Evolutionary conservation across 164 flowering plant genomes (phyloP).

Genomic region (Nelumbo lutea): DNA sequence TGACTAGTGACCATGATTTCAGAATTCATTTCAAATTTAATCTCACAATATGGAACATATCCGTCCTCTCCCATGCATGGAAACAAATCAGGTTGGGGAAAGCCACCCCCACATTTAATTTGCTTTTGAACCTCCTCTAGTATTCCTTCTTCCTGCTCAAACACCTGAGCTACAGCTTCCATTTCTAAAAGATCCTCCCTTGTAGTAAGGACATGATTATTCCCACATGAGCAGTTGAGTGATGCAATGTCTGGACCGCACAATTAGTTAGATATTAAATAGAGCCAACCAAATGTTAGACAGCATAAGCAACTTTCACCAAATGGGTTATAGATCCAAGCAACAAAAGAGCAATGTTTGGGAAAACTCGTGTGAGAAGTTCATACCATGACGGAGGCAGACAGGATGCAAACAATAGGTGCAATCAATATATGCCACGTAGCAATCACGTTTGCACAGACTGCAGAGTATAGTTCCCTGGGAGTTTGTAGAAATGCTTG

Average conservation of each 20-base stretch:
- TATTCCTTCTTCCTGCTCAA: constrained; percentile 64
- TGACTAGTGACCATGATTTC: constrained; percentile 6
- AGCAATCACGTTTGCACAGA: constrained; percentile 92
- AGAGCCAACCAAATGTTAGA: not conserved
- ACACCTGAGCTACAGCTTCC: constrained; percentile 74
- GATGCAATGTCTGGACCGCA: constrained; percentile 41
- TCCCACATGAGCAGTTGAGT: constrained; percentile 55
- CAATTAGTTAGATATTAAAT: not conserved
- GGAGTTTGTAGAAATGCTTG: constrained; percentile 30
- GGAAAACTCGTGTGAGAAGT: not conserved
- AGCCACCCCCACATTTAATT: constrained; percentile 28
- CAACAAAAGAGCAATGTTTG: not conserved
- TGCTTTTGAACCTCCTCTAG: constrained; percentile 36
- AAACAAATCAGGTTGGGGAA: constrained; percentile 28
- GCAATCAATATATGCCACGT: constrained; percentile 72
- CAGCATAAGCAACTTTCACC: too few relatives aligned
- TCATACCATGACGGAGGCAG: constrained; percentile 91
- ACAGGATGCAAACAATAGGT: constrained; percentile 61
- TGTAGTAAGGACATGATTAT: constrained; percentile 34
- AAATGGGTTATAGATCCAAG: not conserved
- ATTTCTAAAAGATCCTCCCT: constrained; percentile 64
- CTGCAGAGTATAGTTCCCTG: constrained; percentile 81
- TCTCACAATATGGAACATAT: constrained; percentile 67
- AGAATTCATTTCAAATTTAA: constrained; percentile 29
- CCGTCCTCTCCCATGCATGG: constrained; percentile 36